Evolutionary conservation across 2,329 filamentous ascomycete genomes (phyloP), one percentile per base, ranked within the genome.

Genomic region (Eurotiales sp.): DNA sequence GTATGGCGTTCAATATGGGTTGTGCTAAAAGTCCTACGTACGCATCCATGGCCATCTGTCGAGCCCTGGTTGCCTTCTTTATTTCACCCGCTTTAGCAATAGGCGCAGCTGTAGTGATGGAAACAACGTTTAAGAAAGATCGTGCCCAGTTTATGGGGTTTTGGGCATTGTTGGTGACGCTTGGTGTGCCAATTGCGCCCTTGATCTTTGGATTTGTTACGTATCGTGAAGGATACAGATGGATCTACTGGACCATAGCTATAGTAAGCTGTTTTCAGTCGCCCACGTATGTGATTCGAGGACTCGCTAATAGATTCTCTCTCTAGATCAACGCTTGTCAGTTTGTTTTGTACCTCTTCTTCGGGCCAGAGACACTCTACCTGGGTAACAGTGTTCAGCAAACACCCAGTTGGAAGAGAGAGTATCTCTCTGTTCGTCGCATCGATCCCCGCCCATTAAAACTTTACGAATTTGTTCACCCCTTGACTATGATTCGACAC

Each of bases 241-340:
- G 79, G 79, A 80, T 82, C 17, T 82, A 77, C 61, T 82, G 75
- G 72, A 74, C 77, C 25, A 69, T 81, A n/a, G 77, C 77, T 4
- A 81, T 82, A 29, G 44, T 46, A 72, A 75, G 56, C n/a, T n/a
- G n/a, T n/a, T n/a, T n/a, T n/a, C n/a, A n/a, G n/a, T n/a, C n/a
- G n/a, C n/a, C n/a, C n/a, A n/a, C n/a, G n/a, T n/a, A n/a, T n/a
- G n/a, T n/a, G n/a, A n/a, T n/a, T n/a, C n/a, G n/a, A n/a, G n/a
- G n/a, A n/a, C n/a, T n/a, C n/a, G n/a, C n/a, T n/a, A n/a, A n/a
- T n/a, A n/a, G n/a, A n/a, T n/a, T n/a, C n/a, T n/a, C n/a, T n/a
- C n/a, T n/a, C n/a, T 29, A 46, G 44, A 74, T 74, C 54, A 82
- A 83, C 56, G 76, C 70, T 40, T 70, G 69, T 14, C 79, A 83